A percentile compares a stretch with the other conserved stretches of the same genome.
phyloP scores from a whole-genome alignment of 306 rosid species.

The Fagus sylvatica region DNA sequence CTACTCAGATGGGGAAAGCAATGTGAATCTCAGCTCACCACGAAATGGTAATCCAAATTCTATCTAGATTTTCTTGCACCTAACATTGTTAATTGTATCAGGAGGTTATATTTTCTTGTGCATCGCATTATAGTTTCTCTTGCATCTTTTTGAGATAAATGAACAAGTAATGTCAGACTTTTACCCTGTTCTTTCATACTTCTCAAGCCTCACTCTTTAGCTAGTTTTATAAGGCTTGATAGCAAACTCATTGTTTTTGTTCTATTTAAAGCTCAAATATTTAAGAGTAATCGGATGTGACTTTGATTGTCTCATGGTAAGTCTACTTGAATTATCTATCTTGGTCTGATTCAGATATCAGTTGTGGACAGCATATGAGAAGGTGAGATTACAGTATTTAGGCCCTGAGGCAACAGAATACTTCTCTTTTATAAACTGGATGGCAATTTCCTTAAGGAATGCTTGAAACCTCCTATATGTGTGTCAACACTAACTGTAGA shows the following conservation, averaged over 20 bases:
- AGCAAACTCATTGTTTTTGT: conserved; percentile 5
- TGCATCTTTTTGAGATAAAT: background rate
- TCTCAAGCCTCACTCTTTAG: conserved; percentile 7
- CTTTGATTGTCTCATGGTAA: background rate
- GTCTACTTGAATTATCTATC: background rate
- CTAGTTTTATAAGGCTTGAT: conserved; percentile 3
- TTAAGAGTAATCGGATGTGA: background rate
- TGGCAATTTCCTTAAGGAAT: background rate
- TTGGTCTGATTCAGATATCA: background rate
- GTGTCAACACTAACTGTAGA: no score
- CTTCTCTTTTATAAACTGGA: background rate
- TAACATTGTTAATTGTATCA: background rate
- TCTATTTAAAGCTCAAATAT: background rate
- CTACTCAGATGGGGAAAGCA: conserved; percentile 70
- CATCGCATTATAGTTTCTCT: background rate
- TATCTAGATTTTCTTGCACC: conserved; percentile 12
- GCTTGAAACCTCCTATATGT: background rate
- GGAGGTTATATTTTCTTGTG: background rate
- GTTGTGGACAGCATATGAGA: background rate
- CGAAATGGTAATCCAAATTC: conserved; percentile 33
- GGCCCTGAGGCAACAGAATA: background rate
- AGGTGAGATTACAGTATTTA: background rate
- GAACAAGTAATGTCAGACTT: conserved; percentile 4
- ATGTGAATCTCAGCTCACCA: conserved; percentile 42
- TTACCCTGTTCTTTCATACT: background rate